Base-by-base conservation (phyloP, 345 rosid species). In the Rubroshorea leprosula region DNA sequence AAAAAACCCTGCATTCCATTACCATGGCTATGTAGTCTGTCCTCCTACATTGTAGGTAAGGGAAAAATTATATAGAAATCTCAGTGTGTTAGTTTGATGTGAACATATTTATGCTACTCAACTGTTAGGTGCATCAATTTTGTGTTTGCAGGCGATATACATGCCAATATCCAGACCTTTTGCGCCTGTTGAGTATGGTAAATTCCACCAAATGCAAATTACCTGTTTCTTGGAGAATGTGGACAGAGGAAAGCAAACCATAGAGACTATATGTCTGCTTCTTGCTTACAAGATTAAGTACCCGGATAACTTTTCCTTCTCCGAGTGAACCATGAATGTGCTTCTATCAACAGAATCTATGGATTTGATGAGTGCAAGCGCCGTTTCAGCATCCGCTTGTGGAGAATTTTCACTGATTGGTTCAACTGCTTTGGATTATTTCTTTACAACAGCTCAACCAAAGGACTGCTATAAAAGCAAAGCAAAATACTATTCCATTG, bases 361-460 rank as follows among this genome's bases (percentile, higher is more conserved):
- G 75, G 81, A 14, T 73, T 77, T 63, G 81, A 77, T 3, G 81
- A 77, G 31, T 77, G 81, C 75, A 77, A 77, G 65, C 74, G 73
- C 7, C 71, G 81, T 26, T 77, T 70, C 73, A 77, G 75, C 0
- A 73, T 70, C 12, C 78, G 78, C 41, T 55, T 76, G 12, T 77
- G 81, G 81, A 73, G 67, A 72, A 15, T 22, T 8, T 77, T 77
- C 57, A 73, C 78, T 0, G 81, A 73, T 29, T 77, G 81, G 66
- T 77, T 77, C 73, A 73, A 77, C 51, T 77, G 81, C 49, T 65
- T 73, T n/a, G n/a, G n/a, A n/a, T n/a, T n/a, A n/a, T n/a, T n/a
- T n/a, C n/a, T n/a, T n/a, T n/a, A n/a, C n/a, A n/a, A n/a, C n/a
- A n/a, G n/a, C n/a, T n/a, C n/a, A n/a, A n/a, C n/a, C n/a, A n/a